Evolutionary conservation across 257 asterid genomes (phyloP).

Genomic region (Cynanchum wilfordii): DNA sequence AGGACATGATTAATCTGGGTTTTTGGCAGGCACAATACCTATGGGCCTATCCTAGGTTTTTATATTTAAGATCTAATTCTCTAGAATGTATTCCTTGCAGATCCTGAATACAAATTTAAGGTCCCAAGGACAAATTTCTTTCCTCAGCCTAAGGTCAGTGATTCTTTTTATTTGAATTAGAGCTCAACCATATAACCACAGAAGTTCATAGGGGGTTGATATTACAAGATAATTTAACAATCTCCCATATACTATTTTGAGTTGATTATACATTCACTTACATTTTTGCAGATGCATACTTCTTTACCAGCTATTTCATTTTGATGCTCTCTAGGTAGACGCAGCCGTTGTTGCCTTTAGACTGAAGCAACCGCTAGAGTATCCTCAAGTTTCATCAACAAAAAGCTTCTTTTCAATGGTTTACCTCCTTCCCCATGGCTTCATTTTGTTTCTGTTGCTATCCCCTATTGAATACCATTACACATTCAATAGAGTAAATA

Average conservation of each 20-base stretch:
- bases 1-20: neutral
- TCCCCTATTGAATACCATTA: too few species aligned
- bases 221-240: neutral
- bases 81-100: slow-evolving; percentile 32
- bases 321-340: slow-evolving; percentile 59
- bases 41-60: neutral
- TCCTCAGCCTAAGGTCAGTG: slow-evolving; percentile 85
- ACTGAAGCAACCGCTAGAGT: slow-evolving; percentile 58
- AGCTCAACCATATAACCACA: neutral
- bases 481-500: too few species aligned
- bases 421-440: slow-evolving; percentile 5
- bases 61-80: neutral
- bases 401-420: slow-evolving; percentile 98
- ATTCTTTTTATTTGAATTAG: neutral
- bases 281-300: neutral
- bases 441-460: neutral
- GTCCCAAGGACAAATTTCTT: slow-evolving; percentile 82
- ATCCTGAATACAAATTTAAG: slow-evolving; percentile 70
- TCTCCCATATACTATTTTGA: neutral
- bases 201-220: neutral
- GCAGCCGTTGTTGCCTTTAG: slow-evolving; percentile 80
- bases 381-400: slow-evolving; percentile 71
- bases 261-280: neutral
- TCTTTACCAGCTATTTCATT: neutral
- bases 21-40: neutral